Conservation (phyloP, 768 basidiomycete genomes). For the Suillus hirtellus region DNA sequence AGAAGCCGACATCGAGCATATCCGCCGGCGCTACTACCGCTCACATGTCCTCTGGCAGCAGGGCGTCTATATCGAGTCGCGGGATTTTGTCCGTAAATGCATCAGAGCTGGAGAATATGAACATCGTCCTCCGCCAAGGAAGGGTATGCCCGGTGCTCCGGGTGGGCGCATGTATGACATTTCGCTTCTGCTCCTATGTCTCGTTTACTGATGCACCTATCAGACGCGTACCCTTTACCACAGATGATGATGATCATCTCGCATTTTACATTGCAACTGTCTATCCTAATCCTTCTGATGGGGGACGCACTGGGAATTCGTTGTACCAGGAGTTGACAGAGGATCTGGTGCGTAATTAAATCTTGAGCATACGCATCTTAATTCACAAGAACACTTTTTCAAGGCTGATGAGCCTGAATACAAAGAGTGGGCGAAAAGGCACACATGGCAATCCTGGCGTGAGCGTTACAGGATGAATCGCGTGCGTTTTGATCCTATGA, state of each 20-base stretch:
- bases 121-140: slow-evolving; percentile 8
- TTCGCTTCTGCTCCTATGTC: not conserved
- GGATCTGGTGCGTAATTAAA: slow-evolving; percentile 44
- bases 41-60: slow-evolving; percentile 20
- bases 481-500: slow-evolving; percentile 40
- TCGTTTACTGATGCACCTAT: not conserved
- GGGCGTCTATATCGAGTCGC: slow-evolving; percentile 23
- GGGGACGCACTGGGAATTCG: slow-evolving; percentile 49
- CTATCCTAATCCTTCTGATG: slow-evolving; percentile 34
- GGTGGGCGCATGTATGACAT: slow-evolving; percentile 10
- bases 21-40: slow-evolving; percentile 29
- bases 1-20: slow-evolving; percentile 23
- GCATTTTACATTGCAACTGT: slow-evolving; percentile 50
- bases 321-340: slow-evolving; percentile 44
- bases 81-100: slow-evolving; percentile 29
- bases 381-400: not conserved
- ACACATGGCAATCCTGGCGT: slow-evolving; percentile 64
- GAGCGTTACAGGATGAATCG: slow-evolving; percentile 54
- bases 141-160: slow-evolving; percentile 27
- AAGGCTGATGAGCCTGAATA: slow-evolving; percentile 40
- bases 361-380: not conserved
- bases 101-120: slow-evolving; percentile 18
- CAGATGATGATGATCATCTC: slow-evolving; percentile 43
- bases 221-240: slow-evolving; percentile 35
- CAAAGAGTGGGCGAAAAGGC: slow-evolving; percentile 37